Conservation (phyloP, 805 yeast genomes). For the Monosporozyma aerobia region DNA sequence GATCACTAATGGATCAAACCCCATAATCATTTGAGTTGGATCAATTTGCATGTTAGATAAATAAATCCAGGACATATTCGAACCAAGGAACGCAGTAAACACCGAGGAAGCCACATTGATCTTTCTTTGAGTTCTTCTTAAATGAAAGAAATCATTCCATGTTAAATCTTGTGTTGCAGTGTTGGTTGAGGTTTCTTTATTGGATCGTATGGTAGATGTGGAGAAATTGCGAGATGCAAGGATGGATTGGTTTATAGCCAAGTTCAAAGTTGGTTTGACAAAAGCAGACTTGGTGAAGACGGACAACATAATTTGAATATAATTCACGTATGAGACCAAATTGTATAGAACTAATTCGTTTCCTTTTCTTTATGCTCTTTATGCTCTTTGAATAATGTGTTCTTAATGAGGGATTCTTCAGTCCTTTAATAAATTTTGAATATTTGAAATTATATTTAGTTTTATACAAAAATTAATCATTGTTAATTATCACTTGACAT, state of each 20-base stretch:
- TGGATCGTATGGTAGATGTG: background rate
- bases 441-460: background rate
- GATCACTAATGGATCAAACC: slow-evolving; percentile 82
- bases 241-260: background rate
- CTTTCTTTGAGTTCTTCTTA: slow-evolving; percentile 68
- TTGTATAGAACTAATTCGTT: no score
- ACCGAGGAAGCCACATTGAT: slow-evolving; percentile 61
- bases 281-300: background rate
- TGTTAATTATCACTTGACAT: no score
- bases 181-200: background rate
- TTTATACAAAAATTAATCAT: no score
- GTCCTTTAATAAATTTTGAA: background rate
- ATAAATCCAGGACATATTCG: slow-evolving; percentile 61
- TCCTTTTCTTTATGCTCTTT: no score
- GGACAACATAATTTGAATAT: background rate
- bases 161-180: slow-evolving; percentile 27
- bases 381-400: background rate
- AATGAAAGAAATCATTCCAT: slow-evolving; percentile 74
- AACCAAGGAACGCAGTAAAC: slow-evolving; percentile 57
- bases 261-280: background rate
- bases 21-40: slow-evolving; percentile 75
- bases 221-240: background rate
- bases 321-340: no score
- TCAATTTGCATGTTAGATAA: slow-evolving; percentile 79
- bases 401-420: background rate